Conservation (phyloP, 768 basidiomycete species). For the Kwoniella dendrophila region DNA sequence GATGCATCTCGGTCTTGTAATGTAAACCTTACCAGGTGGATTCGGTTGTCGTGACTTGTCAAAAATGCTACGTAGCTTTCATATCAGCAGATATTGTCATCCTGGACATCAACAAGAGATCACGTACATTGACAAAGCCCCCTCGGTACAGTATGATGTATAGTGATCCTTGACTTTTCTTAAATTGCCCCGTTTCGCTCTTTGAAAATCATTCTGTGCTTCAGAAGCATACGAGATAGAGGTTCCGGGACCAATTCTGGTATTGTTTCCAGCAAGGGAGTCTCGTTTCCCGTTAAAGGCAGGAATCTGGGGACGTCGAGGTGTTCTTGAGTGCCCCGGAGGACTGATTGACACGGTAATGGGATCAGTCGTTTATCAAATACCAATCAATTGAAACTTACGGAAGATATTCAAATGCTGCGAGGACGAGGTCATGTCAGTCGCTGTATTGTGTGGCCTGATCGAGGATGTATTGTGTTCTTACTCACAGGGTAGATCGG, state of each 20-base stretch:
- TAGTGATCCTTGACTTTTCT: conserved; percentile 23
- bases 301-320: conserved; percentile 4
- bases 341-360: background rate
- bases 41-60: background rate
- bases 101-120: background rate
- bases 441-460: background rate
- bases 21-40: conserved; percentile 5
- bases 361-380: background rate
- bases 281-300: background rate
- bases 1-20: background rate
- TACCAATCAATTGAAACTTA: background rate
- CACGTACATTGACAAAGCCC: conserved; percentile 29
- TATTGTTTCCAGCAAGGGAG: conserved; percentile 4
- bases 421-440: background rate
- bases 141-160: conserved; percentile 17
- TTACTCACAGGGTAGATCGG: conserved; percentile 35
- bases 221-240: conserved; percentile 10
- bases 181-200: conserved; percentile 4
- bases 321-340: background rate
- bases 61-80: conserved; percentile 9
- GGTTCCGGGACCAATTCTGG: conserved; percentile 17
- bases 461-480: background rate
- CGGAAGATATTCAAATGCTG: conserved; percentile 16
- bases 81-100: background rate
- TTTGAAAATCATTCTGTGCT: conserved; percentile 29